Evolutionary conservation across 2,329 filamentous ascomycete genomes (phyloP).

Genomic region (Stagonosporopsis rhizophila): DNA sequence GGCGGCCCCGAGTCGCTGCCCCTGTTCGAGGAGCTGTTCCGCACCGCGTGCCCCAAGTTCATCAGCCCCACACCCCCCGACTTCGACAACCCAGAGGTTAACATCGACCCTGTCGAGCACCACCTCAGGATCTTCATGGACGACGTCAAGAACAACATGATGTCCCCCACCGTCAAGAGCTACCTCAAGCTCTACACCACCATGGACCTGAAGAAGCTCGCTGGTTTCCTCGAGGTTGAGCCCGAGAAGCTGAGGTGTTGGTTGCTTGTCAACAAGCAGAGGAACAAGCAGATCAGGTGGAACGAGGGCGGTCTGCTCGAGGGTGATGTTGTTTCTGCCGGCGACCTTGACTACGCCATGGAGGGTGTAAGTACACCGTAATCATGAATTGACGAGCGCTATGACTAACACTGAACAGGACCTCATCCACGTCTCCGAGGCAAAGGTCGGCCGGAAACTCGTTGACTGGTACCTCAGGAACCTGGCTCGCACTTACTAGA

Average conservation of each 20-base stretch:
- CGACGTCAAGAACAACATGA: constrained; percentile 99
- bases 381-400: background rate
- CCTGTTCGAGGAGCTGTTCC: constrained; percentile 98
- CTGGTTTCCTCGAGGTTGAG: constrained; percentile 95
- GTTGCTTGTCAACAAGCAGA: constrained; percentile 98
- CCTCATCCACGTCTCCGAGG: constrained; percentile 97
- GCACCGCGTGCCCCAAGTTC: constrained; percentile 97
- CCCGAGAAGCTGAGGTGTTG: constrained; percentile 94
- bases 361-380: constrained; percentile 74
- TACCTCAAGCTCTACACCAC: constrained; percentile 99
- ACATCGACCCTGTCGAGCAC: constrained; percentile 97
- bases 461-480: constrained; percentile 99
- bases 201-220: constrained; percentile 98
- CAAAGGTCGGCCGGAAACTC: constrained; percentile 95
- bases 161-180: constrained; percentile 95
- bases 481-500: constrained; percentile 89
- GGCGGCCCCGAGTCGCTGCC: constrained; percentile 94
- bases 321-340: constrained; percentile 90
- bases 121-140: constrained; percentile 99
- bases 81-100: constrained; percentile 95
- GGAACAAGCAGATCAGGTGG: constrained; percentile 95
- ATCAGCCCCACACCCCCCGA: constrained; percentile 96
- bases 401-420: constrained; percentile 64
- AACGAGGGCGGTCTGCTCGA: constrained; percentile 88
- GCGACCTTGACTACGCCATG: constrained; percentile 96